Evolutionary conservation across 441 rosid genomes (phyloP).

Genomic region (Flueggea neowawraea): DNA sequence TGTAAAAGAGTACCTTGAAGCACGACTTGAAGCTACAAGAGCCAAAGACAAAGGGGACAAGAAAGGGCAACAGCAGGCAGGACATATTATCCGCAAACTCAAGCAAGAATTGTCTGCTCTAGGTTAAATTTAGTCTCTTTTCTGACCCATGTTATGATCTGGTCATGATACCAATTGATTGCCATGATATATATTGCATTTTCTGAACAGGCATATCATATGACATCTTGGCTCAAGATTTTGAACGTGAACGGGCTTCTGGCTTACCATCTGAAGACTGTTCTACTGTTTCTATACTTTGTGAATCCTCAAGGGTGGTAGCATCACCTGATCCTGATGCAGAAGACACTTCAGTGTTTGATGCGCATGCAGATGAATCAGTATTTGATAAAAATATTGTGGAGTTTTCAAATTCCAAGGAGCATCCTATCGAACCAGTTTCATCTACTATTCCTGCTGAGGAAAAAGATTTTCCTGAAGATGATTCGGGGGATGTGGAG

Average conservation of each 20-base stretch:
- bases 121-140: constrained; percentile 40
- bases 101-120: constrained; percentile 88
- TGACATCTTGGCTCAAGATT: constrained; percentile 54
- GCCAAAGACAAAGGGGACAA: constrained; percentile 79
- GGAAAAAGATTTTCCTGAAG: constrained; percentile 33
- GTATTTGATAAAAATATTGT: constrained; percentile 20
- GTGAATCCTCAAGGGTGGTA: constrained; percentile 20
- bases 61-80: constrained; percentile 66
- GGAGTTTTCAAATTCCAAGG: constrained; percentile 33
- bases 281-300: constrained; percentile 19
- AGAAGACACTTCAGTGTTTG: constrained; percentile 16
- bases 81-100: constrained; percentile 63
- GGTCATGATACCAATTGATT: constrained; percentile 15
- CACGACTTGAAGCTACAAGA: constrained; percentile 68
- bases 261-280: constrained; percentile 24
- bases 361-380: constrained; percentile 25
- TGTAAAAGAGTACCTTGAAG: constrained; percentile 60
- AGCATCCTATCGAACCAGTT: constrained; percentile 24
- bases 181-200: constrained; percentile 28
- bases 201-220: constrained; percentile 73
- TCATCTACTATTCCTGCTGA: constrained; percentile 20
- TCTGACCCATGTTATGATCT: constrained; percentile 15
- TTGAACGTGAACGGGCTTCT: constrained; percentile 37
- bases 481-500: constrained; percentile 47
- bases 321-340: constrained; percentile 17